Evolutionary conservation across 2,329 filamentous ascomycete genomes (phyloP).

Genomic region (Fusarium sp.): DNA sequence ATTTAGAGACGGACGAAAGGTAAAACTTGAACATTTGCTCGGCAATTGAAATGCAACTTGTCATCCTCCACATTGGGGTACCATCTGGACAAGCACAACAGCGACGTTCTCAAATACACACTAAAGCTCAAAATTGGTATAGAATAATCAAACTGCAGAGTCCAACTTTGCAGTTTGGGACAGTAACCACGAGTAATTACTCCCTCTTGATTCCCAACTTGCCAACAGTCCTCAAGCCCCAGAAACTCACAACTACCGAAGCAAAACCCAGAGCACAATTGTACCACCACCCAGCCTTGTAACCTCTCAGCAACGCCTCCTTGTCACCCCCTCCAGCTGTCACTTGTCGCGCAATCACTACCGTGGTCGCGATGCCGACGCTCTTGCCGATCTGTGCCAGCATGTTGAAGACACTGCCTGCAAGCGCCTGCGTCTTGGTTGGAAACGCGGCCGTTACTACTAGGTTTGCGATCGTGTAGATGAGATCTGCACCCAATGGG

Average conservation of each 20-base stretch:
- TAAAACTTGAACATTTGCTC: neutral
- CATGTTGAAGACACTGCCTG: constrained; percentile 69
- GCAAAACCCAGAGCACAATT: constrained; percentile 53
- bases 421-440: constrained; percentile 64
- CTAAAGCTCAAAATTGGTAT: too few relatives aligned
- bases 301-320: constrained; percentile 55
- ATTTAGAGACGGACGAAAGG: neutral
- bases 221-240: constrained; percentile 18
- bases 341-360: constrained; percentile 52
- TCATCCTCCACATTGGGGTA: neutral
- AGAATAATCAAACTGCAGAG: too few relatives aligned
- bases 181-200: neutral
- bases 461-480: constrained; percentile 66
- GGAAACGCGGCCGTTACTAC: constrained; percentile 64
- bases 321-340: constrained; percentile 33
- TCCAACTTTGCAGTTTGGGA: too few relatives aligned
- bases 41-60: neutral
- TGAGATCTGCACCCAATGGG: constrained; percentile 54
- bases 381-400: constrained; percentile 63
- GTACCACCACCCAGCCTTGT: constrained; percentile 59
- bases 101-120: neutral
- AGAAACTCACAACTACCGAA: constrained; percentile 1
- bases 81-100: neutral
- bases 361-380: constrained; percentile 56
- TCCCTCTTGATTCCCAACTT: constrained; percentile 25